A percentile compares a stretch with the other conserved stretches of the same genome.
These are phyloP conservation scores for Boletus pseudo-olivaceus DNA, from an alignment of 768 basidiomycete genomes.

Conservation along the genomic window DNA sequence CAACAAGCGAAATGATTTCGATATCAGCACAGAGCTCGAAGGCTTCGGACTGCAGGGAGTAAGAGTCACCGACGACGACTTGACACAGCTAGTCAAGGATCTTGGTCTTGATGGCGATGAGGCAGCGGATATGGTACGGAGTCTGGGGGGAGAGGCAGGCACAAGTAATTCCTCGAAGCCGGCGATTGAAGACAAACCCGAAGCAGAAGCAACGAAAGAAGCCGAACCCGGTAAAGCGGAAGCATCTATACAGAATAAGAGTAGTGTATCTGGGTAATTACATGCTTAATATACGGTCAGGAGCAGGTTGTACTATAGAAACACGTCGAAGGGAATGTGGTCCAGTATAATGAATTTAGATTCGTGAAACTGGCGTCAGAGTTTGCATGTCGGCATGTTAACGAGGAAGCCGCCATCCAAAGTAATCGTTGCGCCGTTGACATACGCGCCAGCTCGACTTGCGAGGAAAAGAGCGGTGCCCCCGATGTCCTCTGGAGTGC, in stretches of 20 bases:
- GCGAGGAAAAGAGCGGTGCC: conserved; percentile 61
- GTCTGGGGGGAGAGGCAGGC: conserved; percentile 39
- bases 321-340: not conserved
- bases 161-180: conserved; percentile 10
- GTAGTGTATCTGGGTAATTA: not conserved
- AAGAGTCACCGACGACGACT: conserved; percentile 71
- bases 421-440: conserved; percentile 61
- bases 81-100: conserved; percentile 65
- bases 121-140: conserved; percentile 72
- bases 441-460: conserved; percentile 56
- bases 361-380: conserved; percentile 17
- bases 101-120: conserved; percentile 74
- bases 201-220: conserved; percentile 6
- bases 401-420: conserved; percentile 60
- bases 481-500: conserved; percentile 61
- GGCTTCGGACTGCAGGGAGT: conserved; percentile 76
- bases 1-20: conserved; percentile 58
- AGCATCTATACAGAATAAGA: conserved; percentile 2
- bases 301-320: not conserved
- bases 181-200: conserved; percentile 6
- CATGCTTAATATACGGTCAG: conserved; percentile 3
- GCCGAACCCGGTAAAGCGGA: not conserved
- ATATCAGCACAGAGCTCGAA: conserved; percentile 63
- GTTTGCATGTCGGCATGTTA: conserved; percentile 33
- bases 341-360: not conserved